These are phyloP conservation scores for Cytospora mali DNA, from an alignment of 2,329 filamentous ascomycete genomes.

Conservation along the genomic window DNA sequence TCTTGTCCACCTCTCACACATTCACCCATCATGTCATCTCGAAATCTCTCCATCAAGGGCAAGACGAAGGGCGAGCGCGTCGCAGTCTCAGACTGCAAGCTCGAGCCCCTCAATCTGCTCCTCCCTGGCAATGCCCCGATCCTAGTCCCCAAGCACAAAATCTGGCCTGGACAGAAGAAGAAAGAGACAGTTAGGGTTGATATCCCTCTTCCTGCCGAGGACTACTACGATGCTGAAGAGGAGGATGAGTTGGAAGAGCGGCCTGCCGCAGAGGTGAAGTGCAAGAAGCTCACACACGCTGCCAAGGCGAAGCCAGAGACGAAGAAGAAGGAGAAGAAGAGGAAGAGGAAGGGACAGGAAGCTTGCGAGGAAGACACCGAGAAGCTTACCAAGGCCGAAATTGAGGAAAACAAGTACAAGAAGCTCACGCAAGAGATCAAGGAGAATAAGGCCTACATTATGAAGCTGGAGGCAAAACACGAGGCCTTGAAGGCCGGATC, in stretches of 20 bases:
- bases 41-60: conserved; percentile 14
- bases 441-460: conserved; percentile 20
- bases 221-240: conserved; percentile 6
- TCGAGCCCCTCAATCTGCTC: conserved; percentile 26
- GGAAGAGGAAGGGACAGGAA: conserved; percentile 1
- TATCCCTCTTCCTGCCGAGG: not conserved
- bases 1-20: not conserved
- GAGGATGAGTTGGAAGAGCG: conserved; percentile 7
- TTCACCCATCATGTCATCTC: conserved; percentile 5
- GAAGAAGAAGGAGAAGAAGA: conserved; percentile 5
- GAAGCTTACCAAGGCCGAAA: conserved; percentile 14
- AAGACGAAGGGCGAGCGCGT: conserved; percentile 2
- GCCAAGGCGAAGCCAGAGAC: conserved; percentile 10
- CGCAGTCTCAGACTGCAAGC: conserved; percentile 16
- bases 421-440: conserved; percentile 10
- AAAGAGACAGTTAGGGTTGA: not conserved
- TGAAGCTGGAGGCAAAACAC: conserved; percentile 16
- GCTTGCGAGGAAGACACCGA: conserved; percentile 14
- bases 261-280: not conserved
- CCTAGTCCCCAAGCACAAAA: conserved; percentile 22
- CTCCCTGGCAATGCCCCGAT: conserved; percentile 23
- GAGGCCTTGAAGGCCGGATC: not conserved
- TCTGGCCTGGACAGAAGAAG: conserved; percentile 15
- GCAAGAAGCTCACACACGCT: conserved; percentile 12
- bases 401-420: conserved; percentile 12